phyloP scores from a whole-genome alignment of 345 rosid genomes.

The Hypericum androsaemum region DNA sequence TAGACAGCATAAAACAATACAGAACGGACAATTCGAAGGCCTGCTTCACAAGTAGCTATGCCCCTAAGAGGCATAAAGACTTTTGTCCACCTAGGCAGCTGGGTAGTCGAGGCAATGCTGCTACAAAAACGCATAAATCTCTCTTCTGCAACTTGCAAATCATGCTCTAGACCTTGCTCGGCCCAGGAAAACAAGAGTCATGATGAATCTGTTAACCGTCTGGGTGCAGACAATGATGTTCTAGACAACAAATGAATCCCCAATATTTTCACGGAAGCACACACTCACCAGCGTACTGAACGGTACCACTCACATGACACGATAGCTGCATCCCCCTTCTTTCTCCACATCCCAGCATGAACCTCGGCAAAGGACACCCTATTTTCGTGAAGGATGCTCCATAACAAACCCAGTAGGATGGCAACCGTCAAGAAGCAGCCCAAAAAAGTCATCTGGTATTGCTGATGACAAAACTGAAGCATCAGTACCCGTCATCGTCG shows the following conservation, averaged over 20 bases:
- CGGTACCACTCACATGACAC: slow-evolving; percentile 69
- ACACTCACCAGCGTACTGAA: slow-evolving; percentile 62
- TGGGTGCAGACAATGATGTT: no score
- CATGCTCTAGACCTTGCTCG: slow-evolving; percentile 84
- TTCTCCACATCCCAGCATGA: slow-evolving; percentile 93
- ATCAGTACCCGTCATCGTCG: slow-evolving; percentile 22
- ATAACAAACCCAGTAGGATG: slow-evolving; percentile 67
- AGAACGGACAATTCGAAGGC: slow-evolving; percentile 57
- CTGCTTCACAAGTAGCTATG: slow-evolving; percentile 57
- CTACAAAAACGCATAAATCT: slow-evolving; percentile 67
- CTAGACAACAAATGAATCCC: no score
- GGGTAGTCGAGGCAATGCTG: slow-evolving; percentile 63
- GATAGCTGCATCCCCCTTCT: slow-evolving; percentile 72
- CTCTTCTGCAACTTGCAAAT: slow-evolving; percentile 93
- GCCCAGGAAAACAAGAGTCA: slow-evolving; percentile 51
- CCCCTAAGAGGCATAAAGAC: slow-evolving; percentile 69
- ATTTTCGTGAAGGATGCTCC: slow-evolving; percentile 85
- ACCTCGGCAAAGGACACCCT: slow-evolving; percentile 89
- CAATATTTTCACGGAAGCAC: no score
- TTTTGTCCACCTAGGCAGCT: slow-evolving; percentile 77
- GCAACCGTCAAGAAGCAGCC: slow-evolving; percentile 43
- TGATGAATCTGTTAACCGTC: no score
- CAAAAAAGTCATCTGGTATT: slow-evolving; percentile 47
- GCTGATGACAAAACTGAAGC: slow-evolving; percentile 24
- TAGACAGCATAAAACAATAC: slow-evolving; percentile 67